phyloP scores from a whole-genome alignment of 345 rosid genomes.

The Eucalyptus guilfoylei region DNA sequence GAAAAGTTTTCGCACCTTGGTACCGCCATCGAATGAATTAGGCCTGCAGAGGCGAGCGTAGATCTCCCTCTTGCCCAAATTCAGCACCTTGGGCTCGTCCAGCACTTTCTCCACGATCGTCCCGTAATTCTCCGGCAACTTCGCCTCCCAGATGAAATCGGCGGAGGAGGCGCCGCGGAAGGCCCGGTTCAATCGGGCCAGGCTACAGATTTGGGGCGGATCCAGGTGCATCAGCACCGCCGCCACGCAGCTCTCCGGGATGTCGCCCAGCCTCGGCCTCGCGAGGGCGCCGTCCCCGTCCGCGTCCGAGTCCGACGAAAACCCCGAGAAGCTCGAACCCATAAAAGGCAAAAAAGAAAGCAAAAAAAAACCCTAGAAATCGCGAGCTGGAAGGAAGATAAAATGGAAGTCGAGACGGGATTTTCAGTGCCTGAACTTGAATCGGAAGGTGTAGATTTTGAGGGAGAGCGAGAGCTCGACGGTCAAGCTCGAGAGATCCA shows the following conservation, averaged over 20 bases:
- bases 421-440: constrained; percentile 6
- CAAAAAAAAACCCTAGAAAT: background rate
- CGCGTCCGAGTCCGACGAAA: background rate
- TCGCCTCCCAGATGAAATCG: constrained; percentile 56
- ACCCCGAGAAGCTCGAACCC: constrained; percentile 37
- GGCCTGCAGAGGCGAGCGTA: constrained; percentile 28
- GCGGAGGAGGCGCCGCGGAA: constrained; percentile 51
- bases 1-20: constrained; percentile 19
- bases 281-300: constrained; percentile 1
- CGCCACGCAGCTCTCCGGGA: constrained; percentile 62
- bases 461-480: background rate
- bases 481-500: background rate
- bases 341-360: background rate
- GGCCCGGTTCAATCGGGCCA: constrained; percentile 36
- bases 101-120: constrained; percentile 25
- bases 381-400: background rate
- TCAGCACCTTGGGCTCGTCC: constrained; percentile 12
- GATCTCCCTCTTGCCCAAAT: constrained; percentile 26
- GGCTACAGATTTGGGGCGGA: constrained; percentile 43
- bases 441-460: constrained; percentile 1
- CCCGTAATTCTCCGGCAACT: constrained; percentile 35
- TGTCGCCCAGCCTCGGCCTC: constrained; percentile 29
- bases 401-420: background rate
- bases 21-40: constrained; percentile 32
- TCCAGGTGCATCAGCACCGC: constrained; percentile 29